Conservation (phyloP, 805 yeast species). For the Clavispora phyllophila region DNA sequence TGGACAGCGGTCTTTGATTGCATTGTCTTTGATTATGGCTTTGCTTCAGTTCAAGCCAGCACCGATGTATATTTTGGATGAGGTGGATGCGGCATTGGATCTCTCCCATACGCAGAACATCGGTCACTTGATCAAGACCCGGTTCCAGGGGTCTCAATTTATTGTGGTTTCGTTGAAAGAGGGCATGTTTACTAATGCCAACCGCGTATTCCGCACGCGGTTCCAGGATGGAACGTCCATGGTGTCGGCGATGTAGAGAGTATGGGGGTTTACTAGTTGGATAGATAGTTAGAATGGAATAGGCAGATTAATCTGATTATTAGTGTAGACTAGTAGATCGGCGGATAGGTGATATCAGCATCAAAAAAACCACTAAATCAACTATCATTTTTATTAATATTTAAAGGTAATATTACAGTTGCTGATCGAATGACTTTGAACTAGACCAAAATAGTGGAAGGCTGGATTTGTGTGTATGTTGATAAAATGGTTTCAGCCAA, state of each 20-base stretch:
- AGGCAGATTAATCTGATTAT: too few species aligned
- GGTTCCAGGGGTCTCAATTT: conserved; percentile 93
- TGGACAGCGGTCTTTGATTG: conserved; percentile 93
- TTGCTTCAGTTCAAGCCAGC: conserved; percentile 94
- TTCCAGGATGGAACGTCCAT: conserved; percentile 97
- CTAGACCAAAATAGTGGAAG: too few species aligned
- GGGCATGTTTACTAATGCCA: conserved; percentile 97
- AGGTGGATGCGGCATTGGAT: conserved; percentile 97
- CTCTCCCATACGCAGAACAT: conserved; percentile 95
- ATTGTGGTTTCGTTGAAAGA: conserved; percentile 95
- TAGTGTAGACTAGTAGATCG: too few species aligned
- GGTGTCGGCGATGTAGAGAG: conserved; percentile 63
- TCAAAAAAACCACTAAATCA: too few species aligned
- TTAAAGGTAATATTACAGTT: too few species aligned
- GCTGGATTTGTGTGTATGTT: too few species aligned
- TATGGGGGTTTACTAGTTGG: too few species aligned
- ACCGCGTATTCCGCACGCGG: conserved; percentile 85
- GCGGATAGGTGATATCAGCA: too few species aligned
- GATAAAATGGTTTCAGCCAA: too few species aligned
- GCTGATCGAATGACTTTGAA: too few species aligned
- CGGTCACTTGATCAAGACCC: conserved; percentile 91
- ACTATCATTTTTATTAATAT: too few species aligned
- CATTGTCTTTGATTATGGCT: conserved; percentile 87
- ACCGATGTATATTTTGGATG: conserved; percentile 96
- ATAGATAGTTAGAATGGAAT: too few species aligned